Base-by-base conservation (phyloP, 169 alveolate genomes). In the Plasmodium knowlesi region DNA sequence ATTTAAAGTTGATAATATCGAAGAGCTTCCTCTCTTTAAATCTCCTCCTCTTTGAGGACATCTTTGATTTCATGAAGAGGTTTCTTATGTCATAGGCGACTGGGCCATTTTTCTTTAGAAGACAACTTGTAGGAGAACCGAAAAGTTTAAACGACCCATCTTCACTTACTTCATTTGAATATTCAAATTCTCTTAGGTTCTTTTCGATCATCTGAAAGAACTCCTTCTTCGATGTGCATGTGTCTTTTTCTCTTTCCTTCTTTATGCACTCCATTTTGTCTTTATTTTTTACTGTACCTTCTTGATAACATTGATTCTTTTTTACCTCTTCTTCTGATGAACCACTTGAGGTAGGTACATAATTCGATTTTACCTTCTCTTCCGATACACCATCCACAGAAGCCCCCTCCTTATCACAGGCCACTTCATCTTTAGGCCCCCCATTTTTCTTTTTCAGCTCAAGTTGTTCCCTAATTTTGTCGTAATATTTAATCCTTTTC, bases 1-100 rank as follows among this genome's bases (percentile, higher is more conserved):
- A 96, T n/a, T 96, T 84, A 72, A 93, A 94, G 50, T 83, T 93
- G 30, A 96, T 96, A 61, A 93, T 94, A 32, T 95, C 93, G 53
- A 96, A 96, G n/a, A 92, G 94, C 25, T 92, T 96, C 71, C 96
- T 83, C 76, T 95, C 96, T 37, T 96, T 92, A 76, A 82, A 95
- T 41, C 97, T 86, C 46, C 97, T 92, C 73, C 97, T 57, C 81
- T 92, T 85, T 10, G 97, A 96, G 9, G 97, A 95, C 86, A 94
- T 78, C 76, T 85, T 54, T 19, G 97, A 92, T 37, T 96, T 92
- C 76, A 90, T 93, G 85, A 91, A 96, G 16, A 97, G 97, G 67
- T 93, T 84, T 41, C 91, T 95, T 10, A 96, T 85, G 82, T 96
- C 97, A 74, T 96, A 96, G 3, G 97, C 96, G 25, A 96, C 79